Base-by-base conservation (phyloP, 306 rosid species). In the Acacia confusa region DNA sequence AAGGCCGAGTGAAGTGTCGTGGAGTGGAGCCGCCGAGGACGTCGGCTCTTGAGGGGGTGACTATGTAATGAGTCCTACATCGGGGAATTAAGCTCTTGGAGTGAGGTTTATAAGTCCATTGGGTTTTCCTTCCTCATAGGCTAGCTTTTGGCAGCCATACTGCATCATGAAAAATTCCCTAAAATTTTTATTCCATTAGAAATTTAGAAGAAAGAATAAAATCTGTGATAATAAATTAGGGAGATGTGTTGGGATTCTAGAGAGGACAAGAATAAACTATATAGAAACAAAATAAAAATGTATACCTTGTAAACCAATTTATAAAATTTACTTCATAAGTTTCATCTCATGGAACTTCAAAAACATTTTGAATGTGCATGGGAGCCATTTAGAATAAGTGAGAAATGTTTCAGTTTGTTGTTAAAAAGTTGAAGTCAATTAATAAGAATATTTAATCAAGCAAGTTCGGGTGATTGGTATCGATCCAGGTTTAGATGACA, bases 301-400 rank as follows among this genome's bases (percentile, higher is more conserved):
- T 34, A 34, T 5, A 34, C 0, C 7, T 34, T 34, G 0, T 34
- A 32, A 32, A 32, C 34, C 0, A 32, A 84, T 90, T 88, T 22
- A 96, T 86, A 75, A 95, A 92, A 88, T 95, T 97, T 22, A 95
- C 92, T 55, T 95, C 98, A 75, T 88, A 86, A 55, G 97, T 95
- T 90, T 95, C 98, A 50, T 95, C 93, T 47, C 93, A 97, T 0
- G 97, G 99, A 20, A 93, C 93, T 86, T 95, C 94, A 11, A 91
- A 87, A 27, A 92, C 88, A 92, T 90, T 75, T 43, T 82, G 63
- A 27, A 95, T 98, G 36, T 78, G 97, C 99, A 95, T 93, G 20
- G 98, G 96, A 75, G 98, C 90, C 89, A 80, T 82, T 97, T 95
- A 83, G 61, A 74, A 61, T 47, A 79, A 58, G 41, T 17, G 44